These are phyloP conservation scores for Peltaster fructicola DNA, from an alignment of 2,329 filamentous ascomycete genomes.

Conservation along the genomic window DNA sequence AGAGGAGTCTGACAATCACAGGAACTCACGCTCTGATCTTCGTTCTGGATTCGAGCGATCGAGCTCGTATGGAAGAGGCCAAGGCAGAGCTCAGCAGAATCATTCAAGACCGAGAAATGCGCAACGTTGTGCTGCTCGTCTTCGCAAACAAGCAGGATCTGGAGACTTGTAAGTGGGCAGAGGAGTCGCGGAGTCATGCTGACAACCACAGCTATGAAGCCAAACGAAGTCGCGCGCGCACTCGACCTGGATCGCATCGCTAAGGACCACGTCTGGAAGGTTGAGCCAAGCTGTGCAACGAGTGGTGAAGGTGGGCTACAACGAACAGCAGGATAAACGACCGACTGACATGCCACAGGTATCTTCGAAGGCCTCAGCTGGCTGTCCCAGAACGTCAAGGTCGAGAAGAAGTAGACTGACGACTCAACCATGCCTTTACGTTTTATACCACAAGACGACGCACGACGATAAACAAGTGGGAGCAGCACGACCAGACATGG, in stretches of 20 bases:
- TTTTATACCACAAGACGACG: too few species aligned
- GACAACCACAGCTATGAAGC: slow-evolving; percentile 25
- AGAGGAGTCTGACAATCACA: slow-evolving; percentile 25
- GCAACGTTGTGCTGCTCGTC: slow-evolving; percentile 87
- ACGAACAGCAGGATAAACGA: slow-evolving; percentile 5
- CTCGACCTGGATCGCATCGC: slow-evolving; percentile 32
- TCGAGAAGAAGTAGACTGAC: slow-evolving; percentile 6
- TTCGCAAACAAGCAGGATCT: slow-evolving; percentile 99
- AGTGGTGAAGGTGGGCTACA: slow-evolving; percentile 26
- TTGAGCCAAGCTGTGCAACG: slow-evolving; percentile 35
- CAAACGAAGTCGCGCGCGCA: slow-evolving; percentile 31
- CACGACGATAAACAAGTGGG: too few species aligned
- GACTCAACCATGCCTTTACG: too few species aligned
- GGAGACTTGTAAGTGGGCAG: slow-evolving; percentile 59
- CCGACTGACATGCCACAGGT: slow-evolving; percentile 3
- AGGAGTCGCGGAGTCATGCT: slow-evolving; percentile 2
- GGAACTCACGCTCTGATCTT: slow-evolving; percentile 95
- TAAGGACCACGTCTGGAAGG: slow-evolving; percentile 36
- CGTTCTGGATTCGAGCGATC: slow-evolving; percentile 98
- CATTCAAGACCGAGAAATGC: slow-evolving; percentile 97
- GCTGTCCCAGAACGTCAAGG: slow-evolving; percentile 34
- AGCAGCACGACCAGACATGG: too few species aligned
- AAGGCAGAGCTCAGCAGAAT: slow-evolving; percentile 93
- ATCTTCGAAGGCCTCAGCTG: slow-evolving; percentile 36
- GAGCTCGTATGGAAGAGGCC: slow-evolving; percentile 92